Conservation (phyloP, 2,329 filamentous ascomycete genomes). For the Thelonectria blattea region DNA sequence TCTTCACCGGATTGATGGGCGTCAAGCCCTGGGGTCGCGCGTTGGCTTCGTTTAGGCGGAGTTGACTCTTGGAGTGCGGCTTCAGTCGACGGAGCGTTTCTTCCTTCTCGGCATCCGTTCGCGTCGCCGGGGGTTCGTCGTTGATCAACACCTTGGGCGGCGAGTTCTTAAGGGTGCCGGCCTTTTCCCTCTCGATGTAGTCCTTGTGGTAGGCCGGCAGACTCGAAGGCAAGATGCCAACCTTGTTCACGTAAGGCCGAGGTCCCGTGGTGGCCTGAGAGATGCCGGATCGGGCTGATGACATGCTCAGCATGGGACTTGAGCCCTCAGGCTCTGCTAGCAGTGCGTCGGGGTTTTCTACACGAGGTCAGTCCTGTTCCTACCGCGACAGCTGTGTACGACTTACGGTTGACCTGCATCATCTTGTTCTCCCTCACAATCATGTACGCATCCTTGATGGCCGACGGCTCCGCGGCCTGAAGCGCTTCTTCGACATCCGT, state of each 20-base stretch:
- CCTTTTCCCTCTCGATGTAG: slow-evolving; percentile 77
- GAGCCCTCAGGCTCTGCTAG: slow-evolving; percentile 46
- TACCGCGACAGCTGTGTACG: slow-evolving; percentile 1
- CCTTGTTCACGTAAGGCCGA: slow-evolving; percentile 76
- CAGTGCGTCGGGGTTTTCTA: slow-evolving; percentile 45
- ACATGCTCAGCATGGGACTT: slow-evolving; percentile 61
- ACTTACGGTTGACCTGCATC: slow-evolving; percentile 92
- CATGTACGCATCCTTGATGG: slow-evolving; percentile 98
- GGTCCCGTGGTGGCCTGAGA: slow-evolving; percentile 56
- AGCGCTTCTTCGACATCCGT: slow-evolving; percentile 95
- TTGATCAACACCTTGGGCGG: slow-evolving; percentile 51
- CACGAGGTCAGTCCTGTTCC: slow-evolving; percentile 37
- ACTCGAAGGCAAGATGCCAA: slow-evolving; percentile 90
- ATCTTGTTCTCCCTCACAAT: slow-evolving; percentile 98
- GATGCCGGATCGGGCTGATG: slow-evolving; percentile 59
- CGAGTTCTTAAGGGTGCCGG: slow-evolving; percentile 54
- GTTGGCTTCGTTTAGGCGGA: slow-evolving; percentile 69
- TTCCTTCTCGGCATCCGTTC: slow-evolving; percentile 77
- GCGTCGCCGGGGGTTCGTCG: slow-evolving; percentile 57
- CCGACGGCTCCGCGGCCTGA: slow-evolving; percentile 89
- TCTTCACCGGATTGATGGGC: slow-evolving; percentile 69
- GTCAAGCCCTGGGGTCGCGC: slow-evolving; percentile 68
- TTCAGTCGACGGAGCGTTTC: slow-evolving; percentile 82
- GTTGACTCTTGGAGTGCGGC: slow-evolving; percentile 77
- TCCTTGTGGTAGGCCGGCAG: slow-evolving; percentile 89